These are phyloP conservation scores for Cladochytrium replicatum DNA, from an alignment of 192 early-diverging fungal genomes.

Conservation along the genomic window DNA sequence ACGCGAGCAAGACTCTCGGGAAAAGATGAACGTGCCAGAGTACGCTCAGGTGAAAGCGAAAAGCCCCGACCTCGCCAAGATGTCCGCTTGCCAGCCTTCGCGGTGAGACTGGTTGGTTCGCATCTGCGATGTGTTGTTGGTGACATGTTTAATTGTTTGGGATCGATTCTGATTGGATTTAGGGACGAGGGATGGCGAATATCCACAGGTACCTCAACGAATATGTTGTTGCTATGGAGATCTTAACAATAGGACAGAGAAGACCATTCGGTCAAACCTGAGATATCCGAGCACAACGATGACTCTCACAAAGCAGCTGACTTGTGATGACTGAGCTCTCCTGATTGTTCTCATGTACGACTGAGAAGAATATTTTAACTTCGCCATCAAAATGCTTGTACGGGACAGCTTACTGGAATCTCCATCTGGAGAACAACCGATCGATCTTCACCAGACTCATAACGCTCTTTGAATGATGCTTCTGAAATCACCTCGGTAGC, in stretches of 20 bases:
- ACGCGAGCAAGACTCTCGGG: slow-evolving; percentile 9
- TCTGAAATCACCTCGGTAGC: no score
- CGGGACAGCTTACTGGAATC: no score
- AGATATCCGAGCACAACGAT: no score
- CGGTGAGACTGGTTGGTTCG: slow-evolving; percentile 15
- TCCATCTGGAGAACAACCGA: no score
- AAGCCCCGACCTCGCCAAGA: slow-evolving; percentile 13
- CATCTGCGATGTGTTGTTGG: slow-evolving; percentile 15
- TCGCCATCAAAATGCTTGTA: slow-evolving; percentile 42
- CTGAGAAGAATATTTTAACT: slow-evolving; percentile 17
- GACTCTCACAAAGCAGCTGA: slow-evolving; percentile 39
- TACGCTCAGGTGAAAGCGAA: no score
- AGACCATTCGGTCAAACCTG: no score
- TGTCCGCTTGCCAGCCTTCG: slow-evolving; percentile 6
- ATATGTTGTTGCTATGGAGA: slow-evolving; percentile 35
- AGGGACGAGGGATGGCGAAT: slow-evolving; percentile 47
- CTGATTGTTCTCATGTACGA: slow-evolving; percentile 37
- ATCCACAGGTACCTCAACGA: slow-evolving; percentile 42
- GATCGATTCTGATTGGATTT: slow-evolving; percentile 2
- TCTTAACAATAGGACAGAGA: no score
- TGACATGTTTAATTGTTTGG: slow-evolving; percentile 8
- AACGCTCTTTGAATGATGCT: no score
- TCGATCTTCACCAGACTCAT: no score
- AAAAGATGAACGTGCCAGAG: no score
- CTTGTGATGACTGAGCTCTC: slow-evolving; percentile 44